phyloP scores from a whole-genome alignment of 176 grass and related monocot species.

The Oryza glaberrima region DNA sequence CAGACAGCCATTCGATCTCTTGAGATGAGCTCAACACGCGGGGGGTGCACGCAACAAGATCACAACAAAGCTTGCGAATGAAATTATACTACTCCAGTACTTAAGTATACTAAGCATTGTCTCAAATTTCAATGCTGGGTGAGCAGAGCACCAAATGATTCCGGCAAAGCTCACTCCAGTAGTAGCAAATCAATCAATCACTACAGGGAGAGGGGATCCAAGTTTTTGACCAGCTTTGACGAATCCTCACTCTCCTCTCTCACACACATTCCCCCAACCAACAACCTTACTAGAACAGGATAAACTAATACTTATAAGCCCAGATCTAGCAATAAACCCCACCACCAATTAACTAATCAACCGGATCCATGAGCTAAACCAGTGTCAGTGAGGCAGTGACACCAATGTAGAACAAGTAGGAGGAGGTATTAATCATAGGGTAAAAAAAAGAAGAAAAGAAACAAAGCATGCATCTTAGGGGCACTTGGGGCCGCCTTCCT shows the following conservation, averaged over 20 bases:
- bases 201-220: not conserved
- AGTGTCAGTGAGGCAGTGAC: not conserved
- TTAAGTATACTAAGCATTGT: not conserved
- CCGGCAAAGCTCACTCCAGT: not conserved
- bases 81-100: not conserved
- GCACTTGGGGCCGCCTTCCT: conserved; percentile 52
- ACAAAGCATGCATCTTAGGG: not conserved
- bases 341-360: not conserved
- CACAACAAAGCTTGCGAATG: not conserved
- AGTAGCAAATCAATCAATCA: too few species aligned
- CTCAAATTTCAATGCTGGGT: not conserved
- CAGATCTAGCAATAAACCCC: not conserved
- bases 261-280: too few species aligned
- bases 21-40: not conserved
- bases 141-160: not conserved
- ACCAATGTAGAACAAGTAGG: not conserved
- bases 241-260: not conserved
- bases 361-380: not conserved
- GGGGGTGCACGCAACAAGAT: not conserved
- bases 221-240: not conserved
- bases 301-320: not conserved
- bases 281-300: not conserved
- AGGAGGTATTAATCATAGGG: too few species aligned
- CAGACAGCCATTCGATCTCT: too few species aligned
- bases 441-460: too few species aligned